phyloP scores from a whole-genome alignment of 495 filamentous ascomycete species.

The Aspergillus nanangensis region DNA sequence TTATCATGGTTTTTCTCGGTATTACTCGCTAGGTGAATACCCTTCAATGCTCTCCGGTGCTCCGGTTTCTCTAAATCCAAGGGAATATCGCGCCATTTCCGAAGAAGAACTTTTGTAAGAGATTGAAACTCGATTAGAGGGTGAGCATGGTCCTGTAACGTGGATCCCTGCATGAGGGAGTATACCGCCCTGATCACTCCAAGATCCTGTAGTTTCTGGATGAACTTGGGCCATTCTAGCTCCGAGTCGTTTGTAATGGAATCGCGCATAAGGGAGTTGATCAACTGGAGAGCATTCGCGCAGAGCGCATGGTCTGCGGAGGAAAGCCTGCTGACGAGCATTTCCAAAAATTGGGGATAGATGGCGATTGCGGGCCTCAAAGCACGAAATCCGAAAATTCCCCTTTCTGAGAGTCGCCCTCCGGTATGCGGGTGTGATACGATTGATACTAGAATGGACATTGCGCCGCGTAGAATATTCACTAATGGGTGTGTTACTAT shows the following conservation, averaged over 20 bases:
- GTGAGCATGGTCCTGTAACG: slow-evolving; percentile 88
- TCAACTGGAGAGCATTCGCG: slow-evolving; percentile 89
- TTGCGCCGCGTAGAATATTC: slow-evolving; percentile 93
- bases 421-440: slow-evolving; percentile 73
- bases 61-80: slow-evolving; percentile 85
- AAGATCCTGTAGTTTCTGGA: slow-evolving; percentile 86
- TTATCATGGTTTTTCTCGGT: slow-evolving; percentile 48
- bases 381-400: slow-evolving; percentile 77
- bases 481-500: slow-evolving; percentile 95
- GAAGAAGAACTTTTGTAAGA: slow-evolving; percentile 81
- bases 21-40: slow-evolving; percentile 77
- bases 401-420: slow-evolving; percentile 37
- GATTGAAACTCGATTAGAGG: slow-evolving; percentile 92
- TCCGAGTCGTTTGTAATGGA: slow-evolving; percentile 76
- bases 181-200: slow-evolving; percentile 92
- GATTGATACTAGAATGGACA: slow-evolving; percentile 91
- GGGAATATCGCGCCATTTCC: slow-evolving; percentile 84
- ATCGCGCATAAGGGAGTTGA: slow-evolving; percentile 94
- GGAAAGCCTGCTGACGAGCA: slow-evolving; percentile 82
- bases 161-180: slow-evolving; percentile 86
- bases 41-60: slow-evolving; percentile 81
- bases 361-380: slow-evolving; percentile 87
- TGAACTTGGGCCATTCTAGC: slow-evolving; percentile 89
- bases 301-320: slow-evolving; percentile 95
- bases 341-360: slow-evolving; percentile 91